Percentiles rank a stretch among this genome's conserved stretches.
phyloP scores from a whole-genome alignment of 805 yeast genomes.

The Saccharomycopsis sp. region DNA sequence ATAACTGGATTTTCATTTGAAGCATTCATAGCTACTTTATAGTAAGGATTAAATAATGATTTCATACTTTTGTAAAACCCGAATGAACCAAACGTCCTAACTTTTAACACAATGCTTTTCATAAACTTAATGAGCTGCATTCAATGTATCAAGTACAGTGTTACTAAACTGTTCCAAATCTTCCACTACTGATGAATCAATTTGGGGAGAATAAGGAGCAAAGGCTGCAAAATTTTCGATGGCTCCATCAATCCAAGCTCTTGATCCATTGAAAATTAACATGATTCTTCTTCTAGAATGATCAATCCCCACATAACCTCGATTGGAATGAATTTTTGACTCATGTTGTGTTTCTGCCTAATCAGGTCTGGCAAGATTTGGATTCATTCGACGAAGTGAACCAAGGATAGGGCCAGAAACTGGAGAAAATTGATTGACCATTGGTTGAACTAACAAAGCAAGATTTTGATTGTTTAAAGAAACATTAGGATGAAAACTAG shows the following conservation, averaged over 20 bases:
- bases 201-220: slow-evolving; percentile 38
- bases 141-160: too few relatives aligned
- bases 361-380: too few relatives aligned
- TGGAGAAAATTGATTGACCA: too few relatives aligned
- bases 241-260: slow-evolving; percentile 51
- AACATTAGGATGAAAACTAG: too few relatives aligned
- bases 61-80: slow-evolving; percentile 49
- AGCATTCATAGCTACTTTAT: slow-evolving; percentile 25
- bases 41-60: slow-evolving; percentile 32
- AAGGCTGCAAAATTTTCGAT: slow-evolving; percentile 44
- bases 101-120: too few relatives aligned
- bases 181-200: too few relatives aligned
- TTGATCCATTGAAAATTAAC: slow-evolving; percentile 54
- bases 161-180: slow-evolving; percentile 35
- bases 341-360: too few relatives aligned
- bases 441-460: too few relatives aligned
- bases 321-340: slow-evolving; percentile 9
- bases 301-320: slow-evolving; percentile 46
- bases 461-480: too few relatives aligned
- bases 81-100: slow-evolving; percentile 54
- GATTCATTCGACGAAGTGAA: too few relatives aligned
- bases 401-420: too few relatives aligned
- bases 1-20: slow-evolving; percentile 34
- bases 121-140: too few relatives aligned
- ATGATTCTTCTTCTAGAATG: slow-evolving; percentile 31